Conservation (phyloP, 176 grass and related monocot genomes). For the Eleusine indica region DNA sequence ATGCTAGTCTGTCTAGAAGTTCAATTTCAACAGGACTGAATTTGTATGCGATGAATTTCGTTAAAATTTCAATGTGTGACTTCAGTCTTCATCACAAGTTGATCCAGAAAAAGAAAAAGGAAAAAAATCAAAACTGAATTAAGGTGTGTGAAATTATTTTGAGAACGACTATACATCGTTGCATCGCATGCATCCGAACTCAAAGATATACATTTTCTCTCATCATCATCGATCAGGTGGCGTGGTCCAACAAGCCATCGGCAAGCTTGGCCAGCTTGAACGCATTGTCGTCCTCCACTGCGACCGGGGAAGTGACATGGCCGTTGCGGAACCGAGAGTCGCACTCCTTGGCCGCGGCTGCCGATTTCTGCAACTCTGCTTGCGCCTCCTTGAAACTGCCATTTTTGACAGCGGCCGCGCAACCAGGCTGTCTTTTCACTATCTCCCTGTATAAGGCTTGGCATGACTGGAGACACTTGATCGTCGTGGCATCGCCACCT, state of each 20-base stretch:
- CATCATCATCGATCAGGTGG: not conserved
- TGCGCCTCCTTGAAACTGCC: not conserved
- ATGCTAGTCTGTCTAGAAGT: too few species aligned
- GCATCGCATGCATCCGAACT: too few species aligned
- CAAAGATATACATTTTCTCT: too few species aligned
- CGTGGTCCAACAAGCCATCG: not conserved
- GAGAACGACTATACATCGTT: too few species aligned
- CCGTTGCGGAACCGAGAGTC: not conserved
- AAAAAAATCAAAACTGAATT: too few species aligned
- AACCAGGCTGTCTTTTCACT: not conserved
- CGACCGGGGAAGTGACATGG: not conserved
- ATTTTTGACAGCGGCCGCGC: not conserved
- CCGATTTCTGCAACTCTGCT: not conserved
- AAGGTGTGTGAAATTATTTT: too few species aligned
- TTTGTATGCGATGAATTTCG: too few species aligned
- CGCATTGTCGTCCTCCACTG: not conserved
- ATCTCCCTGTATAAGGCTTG: not conserved
- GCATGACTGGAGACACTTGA: not conserved
- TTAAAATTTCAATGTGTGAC: too few species aligned
- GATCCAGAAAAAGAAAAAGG: too few species aligned
- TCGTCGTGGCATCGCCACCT: not conserved
- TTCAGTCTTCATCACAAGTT: too few species aligned
- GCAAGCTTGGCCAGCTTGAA: constrained; percentile 15
- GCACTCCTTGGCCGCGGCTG: not conserved
- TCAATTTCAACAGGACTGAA: too few species aligned